A percentile compares a stretch with the other conserved stretches of the same genome.
These are phyloP conservation scores for Ailanthus altissimus DNA, from an alignment of 345 rosid species.

Conservation along the genomic window DNA sequence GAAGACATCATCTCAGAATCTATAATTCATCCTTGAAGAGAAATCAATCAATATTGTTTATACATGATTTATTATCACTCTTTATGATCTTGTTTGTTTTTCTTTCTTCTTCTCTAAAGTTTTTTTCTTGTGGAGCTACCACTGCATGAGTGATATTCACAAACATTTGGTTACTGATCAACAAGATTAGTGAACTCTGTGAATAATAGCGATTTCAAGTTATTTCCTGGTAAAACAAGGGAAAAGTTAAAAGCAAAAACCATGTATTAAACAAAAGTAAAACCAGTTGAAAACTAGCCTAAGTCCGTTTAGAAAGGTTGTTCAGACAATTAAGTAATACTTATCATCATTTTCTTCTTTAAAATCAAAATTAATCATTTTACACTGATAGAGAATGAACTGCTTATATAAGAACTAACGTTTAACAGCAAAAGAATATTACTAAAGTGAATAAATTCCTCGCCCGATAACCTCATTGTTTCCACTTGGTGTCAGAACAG, in stretches of 20 bases:
- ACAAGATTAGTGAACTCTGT: slow-evolving; percentile 3
- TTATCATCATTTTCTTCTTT: not conserved
- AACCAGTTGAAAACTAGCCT: not conserved
- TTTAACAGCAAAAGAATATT: not conserved
- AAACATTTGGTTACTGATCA: not conserved
- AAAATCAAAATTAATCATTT: no score
- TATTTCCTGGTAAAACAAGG: not conserved
- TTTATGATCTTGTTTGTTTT: not conserved
- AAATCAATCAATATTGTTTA: not conserved
- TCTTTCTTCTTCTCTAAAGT: not conserved
- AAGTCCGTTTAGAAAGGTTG: no score
- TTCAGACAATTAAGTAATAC: no score
- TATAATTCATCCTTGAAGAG: not conserved
- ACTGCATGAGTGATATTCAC: not conserved
- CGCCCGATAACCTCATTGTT: not conserved
- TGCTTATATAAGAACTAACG: not conserved
- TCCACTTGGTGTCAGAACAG: slow-evolving; percentile 20
- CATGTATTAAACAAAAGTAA: not conserved
- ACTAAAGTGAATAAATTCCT: not conserved
- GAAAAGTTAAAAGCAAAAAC: not conserved
- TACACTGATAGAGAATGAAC: no score
- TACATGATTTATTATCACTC: not conserved
- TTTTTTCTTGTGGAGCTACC: not conserved
- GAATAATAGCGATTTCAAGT: not conserved
- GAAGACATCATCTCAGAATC: not conserved